Base-by-base conservation (phyloP, 345 rosid genomes). In the Mangifera indica region DNA sequence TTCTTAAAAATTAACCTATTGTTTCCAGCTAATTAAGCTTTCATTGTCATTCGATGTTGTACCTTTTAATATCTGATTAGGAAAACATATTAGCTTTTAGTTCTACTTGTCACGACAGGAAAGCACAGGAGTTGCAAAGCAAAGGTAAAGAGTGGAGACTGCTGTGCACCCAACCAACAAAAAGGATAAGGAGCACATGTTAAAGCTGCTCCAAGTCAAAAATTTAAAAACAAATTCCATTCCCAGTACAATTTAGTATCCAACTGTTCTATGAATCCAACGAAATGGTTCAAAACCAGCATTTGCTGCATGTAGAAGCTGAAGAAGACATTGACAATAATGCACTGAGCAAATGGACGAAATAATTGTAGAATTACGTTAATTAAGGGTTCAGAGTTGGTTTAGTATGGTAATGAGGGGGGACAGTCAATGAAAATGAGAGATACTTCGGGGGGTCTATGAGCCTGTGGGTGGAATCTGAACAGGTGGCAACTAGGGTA, bases 1-100 rank as follows among this genome's bases (percentile, higher is more conserved):
- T 7, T 22, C 42, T 37, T 37, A 37, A 37, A 37, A 37, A 6
- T 37, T 37, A 37, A 37, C 42, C 42, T 37, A 37, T 37, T 37
- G 8, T 9, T 37, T 56, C 53, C 42, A 69, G 72, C 40, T 56
- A 49, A 49, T 15, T 49, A 69, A 57, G 59, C 34, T 70, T 60
- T 72, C 69, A 17, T 65, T 76, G 72, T 60, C 62, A 18, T 13
- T 11, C 17, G 67, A 68, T 68, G 60, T 70, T 61, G 37, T 61
- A 25, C 73, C 49, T 42, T 20, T 61, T 17, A 68, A n/a, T 51
- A n/a, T 29, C 32, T 67, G 67, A 67, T 42, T 32, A 56, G 26
- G 48, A 64, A 46, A 7, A 18, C 45, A 37, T 52, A n/a, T 55
- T 60, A 52, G 25, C 40, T 67, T 60, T 14, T 5, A 24, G 22